Percentiles rank a stretch among this genome's conserved stretches.
Conservation (phyloP, 768 basidiomycete species). For the Tulasnella sp. region DNA sequence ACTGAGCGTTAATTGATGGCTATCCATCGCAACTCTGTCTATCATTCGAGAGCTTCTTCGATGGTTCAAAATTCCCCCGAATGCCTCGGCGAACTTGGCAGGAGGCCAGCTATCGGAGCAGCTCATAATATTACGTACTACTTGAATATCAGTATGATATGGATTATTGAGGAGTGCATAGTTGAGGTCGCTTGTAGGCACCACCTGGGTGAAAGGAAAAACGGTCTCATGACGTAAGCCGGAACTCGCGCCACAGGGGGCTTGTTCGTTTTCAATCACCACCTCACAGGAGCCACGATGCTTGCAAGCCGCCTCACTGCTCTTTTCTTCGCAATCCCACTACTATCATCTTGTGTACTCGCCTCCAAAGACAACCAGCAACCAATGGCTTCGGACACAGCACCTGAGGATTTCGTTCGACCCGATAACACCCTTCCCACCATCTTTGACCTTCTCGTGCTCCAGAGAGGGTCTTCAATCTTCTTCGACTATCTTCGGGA, state of each 20-base stretch:
- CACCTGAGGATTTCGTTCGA: conserved; percentile 7
- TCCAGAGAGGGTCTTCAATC: conserved; percentile 69
- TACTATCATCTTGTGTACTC: neutral
- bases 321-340: neutral
- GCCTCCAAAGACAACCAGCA: neutral
- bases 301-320: neutral
- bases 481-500: conserved; percentile 48
- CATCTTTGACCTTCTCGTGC: conserved; percentile 71
- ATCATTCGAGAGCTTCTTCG: too few relatives aligned
- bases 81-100: too few relatives aligned
- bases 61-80: too few relatives aligned
- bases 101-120: too few relatives aligned
- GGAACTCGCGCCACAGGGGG: neutral
- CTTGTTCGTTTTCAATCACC: conserved; percentile 2
- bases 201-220: too few relatives aligned
- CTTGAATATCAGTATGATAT: too few relatives aligned
- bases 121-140: too few relatives aligned
- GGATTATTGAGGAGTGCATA: too few relatives aligned
- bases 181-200: too few relatives aligned
- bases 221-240: neutral
- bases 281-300: neutral
- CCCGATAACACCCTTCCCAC: conserved; percentile 43
- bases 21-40: too few relatives aligned
- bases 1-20: too few relatives aligned
- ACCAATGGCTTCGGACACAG: neutral